These are phyloP conservation scores for Macrotyloma uniflorum DNA, from an alignment of 306 rosid genomes.

Conservation along the genomic window DNA sequence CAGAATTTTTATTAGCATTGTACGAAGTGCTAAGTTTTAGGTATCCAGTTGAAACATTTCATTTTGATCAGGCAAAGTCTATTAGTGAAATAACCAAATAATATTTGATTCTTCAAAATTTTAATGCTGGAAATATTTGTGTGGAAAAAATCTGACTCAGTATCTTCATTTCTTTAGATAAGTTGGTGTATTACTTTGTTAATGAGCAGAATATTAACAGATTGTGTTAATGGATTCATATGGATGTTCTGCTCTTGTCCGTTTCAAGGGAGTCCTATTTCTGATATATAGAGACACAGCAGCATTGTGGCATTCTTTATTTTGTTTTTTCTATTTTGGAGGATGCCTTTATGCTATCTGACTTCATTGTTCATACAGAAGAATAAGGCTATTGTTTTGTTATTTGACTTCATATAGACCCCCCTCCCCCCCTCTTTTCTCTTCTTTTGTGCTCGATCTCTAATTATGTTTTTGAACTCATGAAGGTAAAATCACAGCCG, in stretches of 20 bases:
- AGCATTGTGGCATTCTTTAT: not conserved
- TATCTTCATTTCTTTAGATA: not conserved
- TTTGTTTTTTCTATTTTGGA: not conserved
- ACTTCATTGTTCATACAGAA: not conserved
- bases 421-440: not conserved
- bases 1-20: not conserved
- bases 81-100: not conserved
- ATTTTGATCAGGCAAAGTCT: not conserved
- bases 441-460: conserved; percentile 9
- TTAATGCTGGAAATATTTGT: not conserved
- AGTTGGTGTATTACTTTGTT: not conserved
- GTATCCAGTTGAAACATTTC: not conserved
- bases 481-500: conserved; percentile 94
- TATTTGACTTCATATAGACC: conserved; percentile 5
- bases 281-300: not conserved
- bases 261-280: conserved; percentile 1
- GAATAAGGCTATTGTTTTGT: not conserved
- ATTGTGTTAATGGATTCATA: not conserved
- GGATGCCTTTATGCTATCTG: not conserved
- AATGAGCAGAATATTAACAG: not conserved
- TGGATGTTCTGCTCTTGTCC: conserved; percentile 1
- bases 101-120: not conserved
- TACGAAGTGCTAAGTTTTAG: not conserved
- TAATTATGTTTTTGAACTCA: conserved; percentile 29
- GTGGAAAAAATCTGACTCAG: not conserved